These are phyloP conservation scores for Candida nitratophila DNA, from an alignment of 805 yeast genomes.

Conservation along the genomic window DNA sequence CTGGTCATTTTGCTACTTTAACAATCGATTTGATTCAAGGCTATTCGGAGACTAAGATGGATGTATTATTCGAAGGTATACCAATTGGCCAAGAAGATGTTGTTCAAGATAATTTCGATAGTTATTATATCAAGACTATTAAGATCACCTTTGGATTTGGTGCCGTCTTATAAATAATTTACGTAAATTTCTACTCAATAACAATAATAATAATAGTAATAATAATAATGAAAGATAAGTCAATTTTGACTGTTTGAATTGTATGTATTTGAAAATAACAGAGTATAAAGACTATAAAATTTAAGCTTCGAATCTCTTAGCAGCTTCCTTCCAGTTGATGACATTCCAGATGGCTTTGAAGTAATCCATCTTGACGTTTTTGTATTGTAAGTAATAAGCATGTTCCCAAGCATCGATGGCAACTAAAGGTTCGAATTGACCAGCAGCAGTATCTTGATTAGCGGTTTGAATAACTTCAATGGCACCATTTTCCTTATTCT, in stretches of 20 bases:
- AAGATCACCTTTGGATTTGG: slow-evolving; percentile 94
- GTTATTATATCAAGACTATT: slow-evolving; percentile 82
- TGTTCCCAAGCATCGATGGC: slow-evolving; percentile 98
- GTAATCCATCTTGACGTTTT: slow-evolving; percentile 86
- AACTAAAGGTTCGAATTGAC: slow-evolving; percentile 62
- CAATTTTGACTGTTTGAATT: too few species aligned
- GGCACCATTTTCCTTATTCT: slow-evolving; percentile 68
- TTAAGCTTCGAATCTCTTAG: slow-evolving; percentile 51
- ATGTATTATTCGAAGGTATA: slow-evolving; percentile 75
- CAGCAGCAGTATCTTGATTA: slow-evolving; percentile 83
- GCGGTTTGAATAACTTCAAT: slow-evolving; percentile 74
- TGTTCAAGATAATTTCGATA: slow-evolving; percentile 78
- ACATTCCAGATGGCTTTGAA: slow-evolving; percentile 94
- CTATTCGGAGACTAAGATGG: slow-evolving; percentile 74
- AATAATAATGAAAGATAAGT: too few species aligned
- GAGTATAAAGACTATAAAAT: neutral
- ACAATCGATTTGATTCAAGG: slow-evolving; percentile 67
- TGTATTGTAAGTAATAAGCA: slow-evolving; percentile 90
- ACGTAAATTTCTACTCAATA: too few species aligned
- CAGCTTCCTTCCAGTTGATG: slow-evolving; percentile 90
- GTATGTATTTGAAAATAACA: too few species aligned
- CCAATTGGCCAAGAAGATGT: slow-evolving; percentile 94
- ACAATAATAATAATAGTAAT: too few species aligned
- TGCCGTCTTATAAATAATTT: slow-evolving; percentile 53
- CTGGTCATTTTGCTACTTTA: slow-evolving; percentile 71